Conservation (phyloP, 257 asterid species). For the Gentiana dahurica region DNA sequence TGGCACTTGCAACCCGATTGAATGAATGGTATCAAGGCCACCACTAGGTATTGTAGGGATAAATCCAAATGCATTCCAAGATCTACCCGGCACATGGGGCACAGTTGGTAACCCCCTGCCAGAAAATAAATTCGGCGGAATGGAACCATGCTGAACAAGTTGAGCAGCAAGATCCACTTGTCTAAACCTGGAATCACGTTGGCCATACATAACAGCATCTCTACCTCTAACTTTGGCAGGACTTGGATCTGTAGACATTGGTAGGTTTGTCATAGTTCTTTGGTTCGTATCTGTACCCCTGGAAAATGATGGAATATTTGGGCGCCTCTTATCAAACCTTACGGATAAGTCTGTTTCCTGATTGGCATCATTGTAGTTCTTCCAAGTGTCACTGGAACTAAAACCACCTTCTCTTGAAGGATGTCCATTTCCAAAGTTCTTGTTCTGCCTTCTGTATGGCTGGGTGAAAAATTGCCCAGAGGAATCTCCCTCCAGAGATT, state of each 20-base stretch:
- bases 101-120: conserved; percentile 68
- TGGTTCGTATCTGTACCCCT: conserved; percentile 59
- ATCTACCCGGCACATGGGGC: conserved; percentile 38
- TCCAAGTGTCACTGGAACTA: conserved; percentile 45
- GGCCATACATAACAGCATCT: conserved; percentile 58
- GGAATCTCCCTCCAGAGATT: conserved; percentile 59
- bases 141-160: conserved; percentile 52
- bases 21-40: conserved; percentile 64
- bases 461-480: conserved; percentile 47
- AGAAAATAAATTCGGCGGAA: conserved; percentile 52
- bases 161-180: conserved; percentile 63
- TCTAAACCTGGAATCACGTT: conserved; percentile 62
- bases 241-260: conserved; percentile 42
- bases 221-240: conserved; percentile 68
- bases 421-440: conserved; percentile 70
- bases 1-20: conserved; percentile 68
- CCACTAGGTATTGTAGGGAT: conserved; percentile 75
- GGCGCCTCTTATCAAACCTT: conserved; percentile 57
- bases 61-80: conserved; percentile 82
- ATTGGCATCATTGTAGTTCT: conserved; percentile 22
- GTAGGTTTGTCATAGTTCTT: conserved; percentile 47
- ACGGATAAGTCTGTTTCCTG: conserved; percentile 41
- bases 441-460: conserved; percentile 64
- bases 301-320: conserved; percentile 42
- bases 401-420: conserved; percentile 50